Conservation (phyloP, 2,329 filamentous ascomycete species). For the Torrubiellomyces zombiae region DNA sequence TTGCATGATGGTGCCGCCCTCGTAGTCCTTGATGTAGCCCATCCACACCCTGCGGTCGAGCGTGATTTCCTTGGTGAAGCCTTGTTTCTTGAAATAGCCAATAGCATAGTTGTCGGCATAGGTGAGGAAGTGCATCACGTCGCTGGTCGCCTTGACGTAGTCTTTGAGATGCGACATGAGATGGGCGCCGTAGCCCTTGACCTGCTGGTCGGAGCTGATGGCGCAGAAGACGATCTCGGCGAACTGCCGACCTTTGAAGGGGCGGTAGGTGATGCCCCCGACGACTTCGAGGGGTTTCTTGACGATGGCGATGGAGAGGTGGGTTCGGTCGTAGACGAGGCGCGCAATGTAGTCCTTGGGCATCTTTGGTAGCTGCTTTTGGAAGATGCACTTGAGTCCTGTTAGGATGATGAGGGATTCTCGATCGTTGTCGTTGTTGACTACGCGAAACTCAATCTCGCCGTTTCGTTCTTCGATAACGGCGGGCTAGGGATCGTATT, state of each 20-base stretch:
- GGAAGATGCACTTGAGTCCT: conserved; percentile 92
- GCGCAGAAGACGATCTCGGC: conserved; percentile 98
- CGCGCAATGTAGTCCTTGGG: conserved; percentile 97
- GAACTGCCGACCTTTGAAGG: conserved; percentile 81
- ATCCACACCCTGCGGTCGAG: conserved; percentile 86
- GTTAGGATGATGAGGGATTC: conserved; percentile 90
- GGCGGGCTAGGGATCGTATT: conserved; percentile 43
- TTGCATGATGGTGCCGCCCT: conserved; percentile 98
- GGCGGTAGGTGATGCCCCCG: conserved; percentile 89
- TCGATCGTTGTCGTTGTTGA: conserved; percentile 84
- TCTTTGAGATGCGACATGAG: conserved; percentile 97
- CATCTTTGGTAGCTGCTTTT: conserved; percentile 98
- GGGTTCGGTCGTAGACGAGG: conserved; percentile 90
- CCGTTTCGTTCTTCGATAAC: conserved; percentile 87
- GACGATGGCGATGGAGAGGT: conserved; percentile 91
- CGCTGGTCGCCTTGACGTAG: conserved; percentile 91
- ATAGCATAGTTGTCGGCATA: conserved; percentile 99
- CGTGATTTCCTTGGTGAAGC: conserved; percentile 96
- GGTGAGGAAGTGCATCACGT: conserved; percentile 96
- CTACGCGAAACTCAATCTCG: conserved; percentile 91
- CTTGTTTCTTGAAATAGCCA: conserved; percentile 98
- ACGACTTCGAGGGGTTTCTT: conserved; percentile 94
- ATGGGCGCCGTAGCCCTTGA: conserved; percentile 95
- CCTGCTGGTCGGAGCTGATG: conserved; percentile 93
- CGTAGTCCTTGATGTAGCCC: conserved; percentile 99